Percentiles rank a stretch among this genome's conserved stretches.
Conservation (phyloP, 2,329 filamentous ascomycete species). For the Clarireedia homoeocarpa region DNA sequence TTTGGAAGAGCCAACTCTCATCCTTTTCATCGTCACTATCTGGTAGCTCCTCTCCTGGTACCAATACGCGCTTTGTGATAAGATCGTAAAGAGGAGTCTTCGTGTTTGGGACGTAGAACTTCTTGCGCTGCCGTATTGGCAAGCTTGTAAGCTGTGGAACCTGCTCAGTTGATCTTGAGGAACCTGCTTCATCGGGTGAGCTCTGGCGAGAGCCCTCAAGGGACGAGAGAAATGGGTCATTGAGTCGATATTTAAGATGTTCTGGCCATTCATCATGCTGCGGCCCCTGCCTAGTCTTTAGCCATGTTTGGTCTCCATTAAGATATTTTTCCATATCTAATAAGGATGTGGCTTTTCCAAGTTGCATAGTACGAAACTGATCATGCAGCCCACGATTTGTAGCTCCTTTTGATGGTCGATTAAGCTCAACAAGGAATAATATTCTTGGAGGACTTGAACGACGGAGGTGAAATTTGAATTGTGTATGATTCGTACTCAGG, state of each 20-base stretch:
- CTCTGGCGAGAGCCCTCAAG: slow-evolving; percentile 20
- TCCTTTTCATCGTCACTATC: slow-evolving; percentile 27
- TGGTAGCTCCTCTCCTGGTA: slow-evolving; percentile 22
- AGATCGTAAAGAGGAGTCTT: slow-evolving; percentile 20
- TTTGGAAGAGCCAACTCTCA: slow-evolving; percentile 26
- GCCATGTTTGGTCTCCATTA: slow-evolving; percentile 40
- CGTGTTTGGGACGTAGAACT: background rate
- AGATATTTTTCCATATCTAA: slow-evolving; percentile 39
- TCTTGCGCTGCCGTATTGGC: background rate
- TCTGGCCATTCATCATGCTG: slow-evolving; percentile 27
- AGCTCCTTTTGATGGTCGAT: slow-evolving; percentile 14
- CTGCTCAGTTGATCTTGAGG: slow-evolving; percentile 6
- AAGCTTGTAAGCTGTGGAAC: background rate
- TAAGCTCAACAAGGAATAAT: slow-evolving; percentile 32
- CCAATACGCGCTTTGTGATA: slow-evolving; percentile 21
- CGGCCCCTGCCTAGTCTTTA: slow-evolving; percentile 35
- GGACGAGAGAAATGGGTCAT: slow-evolving; percentile 17
- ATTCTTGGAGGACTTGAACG: slow-evolving; percentile 30
- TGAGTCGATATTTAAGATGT: slow-evolving; percentile 10
- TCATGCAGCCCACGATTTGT: slow-evolving; percentile 23
- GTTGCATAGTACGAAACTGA: slow-evolving; percentile 34
- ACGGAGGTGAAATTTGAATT: slow-evolving; percentile 22
- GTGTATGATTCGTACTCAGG: slow-evolving; percentile 19
- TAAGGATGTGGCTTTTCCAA: slow-evolving; percentile 36
- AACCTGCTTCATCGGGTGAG: slow-evolving; percentile 19